Conservation (phyloP, 108 stramenopile genomes). For the Fragilariopsis cylindrus region DNA sequence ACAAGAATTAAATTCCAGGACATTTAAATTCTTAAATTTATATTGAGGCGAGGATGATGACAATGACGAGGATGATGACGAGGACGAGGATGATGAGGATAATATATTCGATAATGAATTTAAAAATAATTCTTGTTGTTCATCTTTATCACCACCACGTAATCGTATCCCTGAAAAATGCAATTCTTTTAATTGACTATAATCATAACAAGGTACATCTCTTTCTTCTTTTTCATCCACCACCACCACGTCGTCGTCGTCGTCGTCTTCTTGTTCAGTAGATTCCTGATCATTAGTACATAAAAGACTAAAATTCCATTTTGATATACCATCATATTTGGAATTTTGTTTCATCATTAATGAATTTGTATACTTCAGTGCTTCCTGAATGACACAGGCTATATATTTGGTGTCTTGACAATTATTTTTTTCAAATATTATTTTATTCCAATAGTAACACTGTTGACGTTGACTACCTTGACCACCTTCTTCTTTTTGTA, state of each 20-base stretch:
- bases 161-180: not conserved
- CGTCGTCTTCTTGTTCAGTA: too few species aligned
- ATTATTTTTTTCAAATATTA: not conserved
- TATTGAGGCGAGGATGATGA: not conserved
- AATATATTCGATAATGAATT: not conserved
- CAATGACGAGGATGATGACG: not conserved
- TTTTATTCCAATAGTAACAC: not conserved
- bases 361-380: not conserved
- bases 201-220: too few species aligned
- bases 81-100: too few species aligned
- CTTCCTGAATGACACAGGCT: not conserved
- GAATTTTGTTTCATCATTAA: not conserved
- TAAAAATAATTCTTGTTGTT: not conserved
- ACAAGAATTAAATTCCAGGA: slow-evolving; percentile 1
- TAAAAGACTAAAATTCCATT: not conserved
- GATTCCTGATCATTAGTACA: not conserved
- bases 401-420: not conserved
- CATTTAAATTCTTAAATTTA: not conserved
- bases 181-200: not conserved
- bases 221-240: too few species aligned
- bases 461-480: not conserved
- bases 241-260: too few species aligned
- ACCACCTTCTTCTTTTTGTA: not conserved
- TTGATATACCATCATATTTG: not conserved
- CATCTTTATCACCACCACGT: not conserved